A percentile compares a stretch with the other conserved stretches of the same genome.
Conservation (phyloP, 495 filamentous ascomycete genomes). For the Cudoniella acicularis region DNA sequence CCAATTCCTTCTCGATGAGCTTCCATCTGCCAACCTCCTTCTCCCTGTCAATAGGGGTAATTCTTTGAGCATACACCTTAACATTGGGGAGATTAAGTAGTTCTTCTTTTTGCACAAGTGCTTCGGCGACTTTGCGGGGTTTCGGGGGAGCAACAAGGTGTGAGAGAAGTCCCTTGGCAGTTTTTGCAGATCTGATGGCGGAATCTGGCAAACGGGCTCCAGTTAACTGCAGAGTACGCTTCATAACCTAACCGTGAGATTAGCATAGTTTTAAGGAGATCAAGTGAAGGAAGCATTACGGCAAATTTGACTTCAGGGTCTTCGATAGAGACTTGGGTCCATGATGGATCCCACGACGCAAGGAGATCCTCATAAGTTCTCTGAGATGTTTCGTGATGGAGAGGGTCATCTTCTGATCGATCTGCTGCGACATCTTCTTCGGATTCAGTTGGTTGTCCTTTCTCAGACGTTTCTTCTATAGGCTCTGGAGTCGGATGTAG, state of each 20-base stretch:
- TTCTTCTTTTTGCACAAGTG: constrained; percentile 34
- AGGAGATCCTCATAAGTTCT: constrained; percentile 15
- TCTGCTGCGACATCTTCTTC: constrained; percentile 25
- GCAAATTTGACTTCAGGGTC: constrained; percentile 67
- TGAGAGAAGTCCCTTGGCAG: constrained; percentile 51
- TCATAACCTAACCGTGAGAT: constrained; percentile 53
- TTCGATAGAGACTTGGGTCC: constrained; percentile 51
- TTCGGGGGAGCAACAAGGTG: constrained; percentile 54
- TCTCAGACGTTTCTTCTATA: constrained; percentile 31
- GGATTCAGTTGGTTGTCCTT: constrained; percentile 33
- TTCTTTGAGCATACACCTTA: constrained; percentile 52
- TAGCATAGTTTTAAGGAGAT: constrained; percentile 5
- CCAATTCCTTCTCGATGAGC: constrained; percentile 70
- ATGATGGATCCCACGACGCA: constrained; percentile 39
- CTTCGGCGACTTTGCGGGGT: constrained; percentile 48
- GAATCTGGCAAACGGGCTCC: constrained; percentile 70
- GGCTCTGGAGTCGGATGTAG: constrained; percentile 26
- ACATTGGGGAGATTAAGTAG: constrained; percentile 65
- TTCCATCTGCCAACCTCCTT: constrained; percentile 79
- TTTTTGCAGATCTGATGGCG: constrained; percentile 48
- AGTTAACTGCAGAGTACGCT: constrained; percentile 73
- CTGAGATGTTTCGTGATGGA: neutral
- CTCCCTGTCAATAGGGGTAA: constrained; percentile 67
- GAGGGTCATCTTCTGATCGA: constrained; percentile 12
- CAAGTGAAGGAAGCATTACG: constrained; percentile 45